phyloP scores from a whole-genome alignment of 176 grass and related monocot species.

The Triticum monococcum region DNA sequence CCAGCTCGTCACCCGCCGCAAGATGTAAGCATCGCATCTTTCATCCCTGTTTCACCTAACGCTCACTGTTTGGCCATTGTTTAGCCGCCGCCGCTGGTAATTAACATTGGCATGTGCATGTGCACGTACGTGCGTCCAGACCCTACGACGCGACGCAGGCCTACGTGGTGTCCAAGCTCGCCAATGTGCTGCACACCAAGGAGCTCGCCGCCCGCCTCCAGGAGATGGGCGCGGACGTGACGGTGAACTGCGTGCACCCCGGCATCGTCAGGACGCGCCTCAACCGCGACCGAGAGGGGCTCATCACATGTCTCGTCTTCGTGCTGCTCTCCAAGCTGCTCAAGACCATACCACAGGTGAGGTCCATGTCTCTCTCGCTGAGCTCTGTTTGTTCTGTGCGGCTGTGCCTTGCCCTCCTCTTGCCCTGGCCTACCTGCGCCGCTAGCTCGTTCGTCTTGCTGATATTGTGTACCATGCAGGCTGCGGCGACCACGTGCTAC shows the following conservation, averaged over 20 bases:
- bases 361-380: no score
- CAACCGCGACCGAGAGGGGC: constrained; percentile 84
- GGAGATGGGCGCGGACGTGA: constrained; percentile 77
- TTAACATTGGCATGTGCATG: not conserved
- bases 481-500: constrained; percentile 95
- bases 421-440: no score
- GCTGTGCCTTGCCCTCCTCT: no score
- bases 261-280: constrained; percentile 92
- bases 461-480: constrained; percentile 31
- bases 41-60: not conserved
- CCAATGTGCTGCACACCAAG: constrained; percentile 78
- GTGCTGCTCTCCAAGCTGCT: constrained; percentile 87
- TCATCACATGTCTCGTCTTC: constrained; percentile 92
- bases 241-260: constrained; percentile 88
- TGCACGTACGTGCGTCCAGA: constrained; percentile 22
- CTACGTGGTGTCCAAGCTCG: constrained; percentile 88
- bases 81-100: not conserved
- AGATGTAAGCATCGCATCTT: constrained; percentile 44
- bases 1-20: constrained; percentile 61
- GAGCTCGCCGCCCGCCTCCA: constrained; percentile 63
- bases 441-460: not conserved
- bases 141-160: constrained; percentile 84
- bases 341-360: constrained; percentile 94
- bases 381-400: no score
- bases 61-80: not conserved